Conservation (phyloP, 2,329 filamentous ascomycete species). For the Gnomoniopsis smithogilvyi region DNA sequence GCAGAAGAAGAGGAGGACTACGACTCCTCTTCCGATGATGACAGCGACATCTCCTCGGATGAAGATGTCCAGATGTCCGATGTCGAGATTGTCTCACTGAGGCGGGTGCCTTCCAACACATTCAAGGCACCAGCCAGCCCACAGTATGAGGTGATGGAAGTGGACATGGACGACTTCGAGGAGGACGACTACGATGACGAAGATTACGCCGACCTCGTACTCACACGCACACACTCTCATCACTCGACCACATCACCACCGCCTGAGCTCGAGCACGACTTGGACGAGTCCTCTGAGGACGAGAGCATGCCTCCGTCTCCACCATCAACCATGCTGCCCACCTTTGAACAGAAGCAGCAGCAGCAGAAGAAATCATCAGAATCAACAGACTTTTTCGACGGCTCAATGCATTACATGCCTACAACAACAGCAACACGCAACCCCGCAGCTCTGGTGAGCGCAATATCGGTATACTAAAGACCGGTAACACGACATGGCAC, state of each 20-base stretch:
- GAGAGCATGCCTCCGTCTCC: constrained; percentile 72
- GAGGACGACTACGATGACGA: constrained; percentile 60
- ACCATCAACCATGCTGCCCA: constrained; percentile 51
- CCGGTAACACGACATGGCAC: constrained; percentile 1
- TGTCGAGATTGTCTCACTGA: constrained; percentile 44
- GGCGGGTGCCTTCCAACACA: constrained; percentile 40
- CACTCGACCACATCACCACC: constrained; percentile 47
- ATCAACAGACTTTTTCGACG: constrained; percentile 43
- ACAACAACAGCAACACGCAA: constrained; percentile 34
- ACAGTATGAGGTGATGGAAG: constrained; percentile 34
- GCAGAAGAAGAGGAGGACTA: constrained; percentile 69
- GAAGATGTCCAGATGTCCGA: constrained; percentile 60
- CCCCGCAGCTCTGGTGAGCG: constrained; percentile 47
- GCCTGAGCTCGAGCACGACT: constrained; percentile 68
- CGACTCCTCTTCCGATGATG: constrained; percentile 46
- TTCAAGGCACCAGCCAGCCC: constrained; percentile 32
- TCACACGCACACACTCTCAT: constrained; percentile 68
- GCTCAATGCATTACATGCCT: constrained; percentile 50
- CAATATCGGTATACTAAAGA: constrained; percentile 56
- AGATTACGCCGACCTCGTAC: constrained; percentile 61
- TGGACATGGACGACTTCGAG: constrained; percentile 41
- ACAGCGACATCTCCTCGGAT: constrained; percentile 35
- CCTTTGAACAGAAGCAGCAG: constrained; percentile 56
- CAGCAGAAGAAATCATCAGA: constrained; percentile 15
- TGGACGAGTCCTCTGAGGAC: constrained; percentile 65